A percentile compares a stretch with the other conserved stretches of the same genome.
Conservation (phyloP, 176 grass and related monocot genomes). For the Triticum timopheevii region DNA sequence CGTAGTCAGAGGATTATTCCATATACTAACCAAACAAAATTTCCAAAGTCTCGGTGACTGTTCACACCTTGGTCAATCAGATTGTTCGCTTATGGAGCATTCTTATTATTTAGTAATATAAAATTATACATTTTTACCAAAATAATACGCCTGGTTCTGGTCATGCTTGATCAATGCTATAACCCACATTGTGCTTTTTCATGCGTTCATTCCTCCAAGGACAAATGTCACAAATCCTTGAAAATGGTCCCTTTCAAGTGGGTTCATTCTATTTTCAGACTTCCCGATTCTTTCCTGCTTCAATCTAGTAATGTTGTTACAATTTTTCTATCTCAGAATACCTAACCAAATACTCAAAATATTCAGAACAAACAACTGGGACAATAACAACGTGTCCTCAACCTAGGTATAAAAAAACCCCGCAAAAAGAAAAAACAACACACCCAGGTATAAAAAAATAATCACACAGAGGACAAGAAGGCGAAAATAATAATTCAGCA, state of each 20-base stretch:
- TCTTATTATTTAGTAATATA: background rate
- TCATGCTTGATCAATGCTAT: background rate
- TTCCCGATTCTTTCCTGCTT: background rate
- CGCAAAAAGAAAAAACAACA: background rate
- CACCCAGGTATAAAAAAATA: conserved; percentile 18
- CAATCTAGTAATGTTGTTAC: background rate
- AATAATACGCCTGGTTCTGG: background rate
- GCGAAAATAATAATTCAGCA: background rate
- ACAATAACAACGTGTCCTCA: background rate
- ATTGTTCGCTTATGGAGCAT: background rate
- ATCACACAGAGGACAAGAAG: conserved; percentile 8
- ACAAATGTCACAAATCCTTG: background rate
- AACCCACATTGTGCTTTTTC: background rate
- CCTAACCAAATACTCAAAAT: conserved; percentile 13
- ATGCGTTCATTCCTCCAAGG: background rate
- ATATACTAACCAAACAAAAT: too few relatives aligned
- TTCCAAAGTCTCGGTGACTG: too few relatives aligned
- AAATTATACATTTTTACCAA: background rate
- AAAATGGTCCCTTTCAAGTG: background rate
- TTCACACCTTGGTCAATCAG: background rate
- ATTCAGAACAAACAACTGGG: background rate
- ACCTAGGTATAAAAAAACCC: background rate
- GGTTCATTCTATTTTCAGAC: background rate
- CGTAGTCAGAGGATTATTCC: too few relatives aligned
- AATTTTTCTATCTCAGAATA: background rate